Conservation (phyloP, 176 grass and related monocot genomes). For the Elymus sibiricus region DNA sequence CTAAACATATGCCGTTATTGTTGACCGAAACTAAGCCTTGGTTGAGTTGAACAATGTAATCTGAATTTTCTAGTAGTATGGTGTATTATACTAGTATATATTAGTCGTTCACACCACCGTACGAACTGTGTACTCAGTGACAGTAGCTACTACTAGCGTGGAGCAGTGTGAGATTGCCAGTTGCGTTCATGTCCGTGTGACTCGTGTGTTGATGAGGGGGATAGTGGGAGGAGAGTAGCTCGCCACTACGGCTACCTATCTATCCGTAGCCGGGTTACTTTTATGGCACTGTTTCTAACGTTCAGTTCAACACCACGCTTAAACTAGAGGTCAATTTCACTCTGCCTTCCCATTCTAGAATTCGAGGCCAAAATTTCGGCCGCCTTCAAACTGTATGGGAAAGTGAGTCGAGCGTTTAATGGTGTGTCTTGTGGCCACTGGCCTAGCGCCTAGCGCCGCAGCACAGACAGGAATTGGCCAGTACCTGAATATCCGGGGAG, state of each 20-base stretch:
- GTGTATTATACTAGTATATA: neutral
- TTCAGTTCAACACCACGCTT: conserved; percentile 15
- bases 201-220: conserved; percentile 4
- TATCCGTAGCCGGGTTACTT: neutral
- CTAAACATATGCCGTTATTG: neutral
- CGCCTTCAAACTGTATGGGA: conserved; percentile 24
- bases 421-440: neutral
- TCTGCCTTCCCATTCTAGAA: conserved; percentile 23
- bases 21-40: neutral
- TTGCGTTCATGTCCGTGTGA: neutral
- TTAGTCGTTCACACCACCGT: neutral
- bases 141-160: neutral
- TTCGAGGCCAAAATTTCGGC: conserved; percentile 19
- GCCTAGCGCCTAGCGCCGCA: neutral
- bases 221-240: conserved; percentile 31
- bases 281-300: conserved; percentile 2
- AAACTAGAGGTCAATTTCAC: conserved; percentile 32
- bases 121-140: neutral
- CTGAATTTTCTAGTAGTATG: neutral
- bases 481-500: neutral
- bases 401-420: conserved; percentile 36
- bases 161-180: neutral
- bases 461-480: neutral
- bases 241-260: conserved; percentile 3
- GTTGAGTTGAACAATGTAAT: neutral